phyloP scores from a whole-genome alignment of 768 basidiomycete species.

The Suillus ampliporus region DNA sequence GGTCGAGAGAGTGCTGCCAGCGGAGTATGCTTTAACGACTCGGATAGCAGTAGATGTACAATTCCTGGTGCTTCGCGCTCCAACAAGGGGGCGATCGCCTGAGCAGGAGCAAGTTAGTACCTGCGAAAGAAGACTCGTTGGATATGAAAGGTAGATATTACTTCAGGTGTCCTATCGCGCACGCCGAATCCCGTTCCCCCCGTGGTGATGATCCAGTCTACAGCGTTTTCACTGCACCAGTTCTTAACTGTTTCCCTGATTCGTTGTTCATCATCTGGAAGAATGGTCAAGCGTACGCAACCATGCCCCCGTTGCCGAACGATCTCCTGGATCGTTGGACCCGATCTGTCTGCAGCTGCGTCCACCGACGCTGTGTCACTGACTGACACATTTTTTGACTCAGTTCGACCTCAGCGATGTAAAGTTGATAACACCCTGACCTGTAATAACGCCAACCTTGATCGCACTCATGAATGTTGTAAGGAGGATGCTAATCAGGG shows the following conservation, averaged over 20 bases:
- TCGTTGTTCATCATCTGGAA: constrained; percentile 65
- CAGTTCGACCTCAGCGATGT: background rate
- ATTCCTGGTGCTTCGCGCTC: constrained; percentile 73
- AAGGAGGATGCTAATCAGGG: background rate
- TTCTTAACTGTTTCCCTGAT: constrained; percentile 55
- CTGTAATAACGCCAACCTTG: constrained; percentile 34
- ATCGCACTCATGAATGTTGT: constrained; percentile 26
- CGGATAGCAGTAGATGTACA: constrained; percentile 71
- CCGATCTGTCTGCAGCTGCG: constrained; percentile 62
- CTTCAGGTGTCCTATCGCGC: constrained; percentile 86
- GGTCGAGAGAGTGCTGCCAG: constrained; percentile 85
- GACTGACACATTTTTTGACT: constrained; percentile 45
- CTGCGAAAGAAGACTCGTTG: background rate
- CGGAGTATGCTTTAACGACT: constrained; percentile 76
- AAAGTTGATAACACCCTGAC: constrained; percentile 14
- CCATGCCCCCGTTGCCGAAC: constrained; percentile 45
- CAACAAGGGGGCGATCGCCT: constrained; percentile 70
- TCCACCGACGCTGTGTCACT: constrained; percentile 72
- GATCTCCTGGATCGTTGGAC: constrained; percentile 63
- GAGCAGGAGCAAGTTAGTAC: background rate
- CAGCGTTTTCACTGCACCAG: constrained; percentile 49
- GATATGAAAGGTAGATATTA: constrained; percentile 28
- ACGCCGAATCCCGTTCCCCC: constrained; percentile 90
- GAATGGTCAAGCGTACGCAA: constrained; percentile 49
- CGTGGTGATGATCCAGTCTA: constrained; percentile 81